Percentiles rank a stretch among this genome's conserved stretches.
Evolutionary conservation across 495 filamentous ascomycete species (phyloP).

Genomic region (Lophium mytilinum): DNA sequence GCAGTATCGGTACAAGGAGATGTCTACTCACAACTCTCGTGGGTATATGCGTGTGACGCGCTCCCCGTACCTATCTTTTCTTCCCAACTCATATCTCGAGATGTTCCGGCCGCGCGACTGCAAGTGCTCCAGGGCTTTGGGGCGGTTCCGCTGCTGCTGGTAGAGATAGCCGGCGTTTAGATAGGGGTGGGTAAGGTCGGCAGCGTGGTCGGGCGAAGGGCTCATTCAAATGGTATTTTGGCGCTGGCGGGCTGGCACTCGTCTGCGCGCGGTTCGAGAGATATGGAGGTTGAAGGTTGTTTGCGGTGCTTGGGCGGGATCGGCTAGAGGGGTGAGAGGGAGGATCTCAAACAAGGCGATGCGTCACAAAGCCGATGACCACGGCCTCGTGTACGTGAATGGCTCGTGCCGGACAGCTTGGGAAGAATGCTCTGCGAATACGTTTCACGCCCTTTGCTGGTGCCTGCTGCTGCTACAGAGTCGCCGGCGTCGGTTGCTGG

Average conservation of each 20-base stretch:
- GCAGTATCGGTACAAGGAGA: background rate
- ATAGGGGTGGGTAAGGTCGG: slow-evolving; percentile 11
- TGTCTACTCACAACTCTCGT: slow-evolving; percentile 23
- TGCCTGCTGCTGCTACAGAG: background rate
- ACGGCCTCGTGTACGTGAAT: background rate
- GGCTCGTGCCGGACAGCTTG: background rate
- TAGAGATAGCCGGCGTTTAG: slow-evolving; percentile 12
- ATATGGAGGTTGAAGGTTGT: background rate
- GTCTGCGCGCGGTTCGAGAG: background rate
- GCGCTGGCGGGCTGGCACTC: background rate
- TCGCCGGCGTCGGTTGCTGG: background rate
- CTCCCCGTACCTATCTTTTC: slow-evolving; percentile 28
- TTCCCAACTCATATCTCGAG: slow-evolving; percentile 28
- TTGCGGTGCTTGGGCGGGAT: background rate
- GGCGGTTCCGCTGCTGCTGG: slow-evolving; percentile 20
- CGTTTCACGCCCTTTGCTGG: background rate
- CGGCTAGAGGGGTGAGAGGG: background rate
- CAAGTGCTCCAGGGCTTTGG: slow-evolving; percentile 16
- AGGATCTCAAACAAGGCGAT: background rate
- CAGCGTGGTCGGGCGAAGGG: slow-evolving; percentile 22
- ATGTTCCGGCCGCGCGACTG: slow-evolving; percentile 22
- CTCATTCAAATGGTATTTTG: slow-evolving; percentile 22
- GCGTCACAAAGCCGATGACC: slow-evolving; percentile 2
- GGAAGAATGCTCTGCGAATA: background rate
- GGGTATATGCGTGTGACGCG: slow-evolving; percentile 24